These are phyloP conservation scores for Mycena galericulata DNA, from an alignment of 768 basidiomycete species.

Conservation along the genomic window DNA sequence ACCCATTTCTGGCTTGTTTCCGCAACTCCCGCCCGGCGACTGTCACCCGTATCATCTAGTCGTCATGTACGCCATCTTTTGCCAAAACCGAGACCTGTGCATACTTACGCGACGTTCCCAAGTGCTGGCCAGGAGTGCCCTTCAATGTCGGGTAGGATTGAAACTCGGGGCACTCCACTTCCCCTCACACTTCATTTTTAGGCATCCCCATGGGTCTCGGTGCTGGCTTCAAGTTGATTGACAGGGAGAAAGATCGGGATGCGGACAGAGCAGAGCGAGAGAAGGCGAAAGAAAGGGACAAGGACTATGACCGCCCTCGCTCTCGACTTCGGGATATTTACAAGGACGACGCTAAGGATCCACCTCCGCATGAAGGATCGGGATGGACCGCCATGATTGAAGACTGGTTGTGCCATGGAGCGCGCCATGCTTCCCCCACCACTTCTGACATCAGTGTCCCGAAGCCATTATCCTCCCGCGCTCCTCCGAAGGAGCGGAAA, in stretches of 20 bases:
- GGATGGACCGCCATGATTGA: constrained; percentile 86
- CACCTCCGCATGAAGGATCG: constrained; percentile 40
- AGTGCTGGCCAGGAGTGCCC: constrained; percentile 84
- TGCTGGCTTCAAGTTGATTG: constrained; percentile 80
- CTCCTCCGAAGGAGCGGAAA: constrained; percentile 57
- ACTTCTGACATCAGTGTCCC: constrained; percentile 59
- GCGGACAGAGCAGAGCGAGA: constrained; percentile 54
- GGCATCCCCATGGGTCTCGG: constrained; percentile 85
- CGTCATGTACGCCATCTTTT: constrained; percentile 68
- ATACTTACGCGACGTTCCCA: constrained; percentile 35
- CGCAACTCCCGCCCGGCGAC: constrained; percentile 61
- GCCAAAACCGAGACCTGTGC: neutral
- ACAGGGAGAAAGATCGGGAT: constrained; percentile 58
- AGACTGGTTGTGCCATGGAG: constrained; percentile 72
- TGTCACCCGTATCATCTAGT: constrained; percentile 82
- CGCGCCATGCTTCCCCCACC: constrained; percentile 50
- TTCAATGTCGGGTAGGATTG: constrained; percentile 70
- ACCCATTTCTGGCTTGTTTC: constrained; percentile 48
- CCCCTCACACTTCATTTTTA: constrained; percentile 38
- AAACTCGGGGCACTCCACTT: neutral
- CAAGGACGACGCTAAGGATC: constrained; percentile 54
- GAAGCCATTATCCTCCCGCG: constrained; percentile 55
- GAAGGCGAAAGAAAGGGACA: constrained; percentile 47
- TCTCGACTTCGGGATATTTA: constrained; percentile 40
- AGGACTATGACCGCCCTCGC: constrained; percentile 48